These are phyloP conservation scores for Fusarium sulawesiense DNA, from an alignment of 2,329 filamentous ascomycete species.

Conservation along the genomic window DNA sequence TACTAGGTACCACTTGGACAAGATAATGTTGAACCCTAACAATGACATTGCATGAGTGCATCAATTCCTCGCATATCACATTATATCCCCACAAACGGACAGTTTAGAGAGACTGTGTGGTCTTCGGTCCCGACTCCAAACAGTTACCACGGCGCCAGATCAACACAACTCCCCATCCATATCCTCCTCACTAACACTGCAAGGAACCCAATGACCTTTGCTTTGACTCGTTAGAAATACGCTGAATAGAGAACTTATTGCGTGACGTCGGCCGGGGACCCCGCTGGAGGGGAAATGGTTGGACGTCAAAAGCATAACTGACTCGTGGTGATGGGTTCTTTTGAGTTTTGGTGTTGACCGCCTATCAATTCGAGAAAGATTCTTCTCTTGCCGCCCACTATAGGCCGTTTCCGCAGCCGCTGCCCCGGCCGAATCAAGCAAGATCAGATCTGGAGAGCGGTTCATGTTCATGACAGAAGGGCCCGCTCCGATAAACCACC, in stretches of 20 bases:
- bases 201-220: background rate
- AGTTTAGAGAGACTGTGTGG: background rate
- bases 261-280: conserved; percentile 4
- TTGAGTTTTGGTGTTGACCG: background rate
- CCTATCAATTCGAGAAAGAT: background rate
- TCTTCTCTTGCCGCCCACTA: background rate
- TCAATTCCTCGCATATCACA: background rate
- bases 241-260: background rate
- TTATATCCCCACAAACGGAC: background rate
- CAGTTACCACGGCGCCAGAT: conserved; percentile 2
- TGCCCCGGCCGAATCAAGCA: conserved; percentile 22
- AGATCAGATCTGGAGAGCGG: conserved; percentile 11
- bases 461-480: conserved; percentile 27
- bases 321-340: conserved; percentile 16
- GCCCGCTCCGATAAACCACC: conserved; percentile 33
- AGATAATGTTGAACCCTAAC: background rate
- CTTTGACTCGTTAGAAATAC: conserved; percentile 17
- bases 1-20: background rate
- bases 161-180: background rate
- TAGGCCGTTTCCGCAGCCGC: background rate
- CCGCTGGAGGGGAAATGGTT: conserved; percentile 16
- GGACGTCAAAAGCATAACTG: conserved; percentile 11
- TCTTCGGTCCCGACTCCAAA: background rate
- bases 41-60: background rate
- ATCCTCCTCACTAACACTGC: background rate